Base-by-base conservation (phyloP, 2,329 filamentous ascomycete genomes). In the Trichocomaceae sp. region DNA sequence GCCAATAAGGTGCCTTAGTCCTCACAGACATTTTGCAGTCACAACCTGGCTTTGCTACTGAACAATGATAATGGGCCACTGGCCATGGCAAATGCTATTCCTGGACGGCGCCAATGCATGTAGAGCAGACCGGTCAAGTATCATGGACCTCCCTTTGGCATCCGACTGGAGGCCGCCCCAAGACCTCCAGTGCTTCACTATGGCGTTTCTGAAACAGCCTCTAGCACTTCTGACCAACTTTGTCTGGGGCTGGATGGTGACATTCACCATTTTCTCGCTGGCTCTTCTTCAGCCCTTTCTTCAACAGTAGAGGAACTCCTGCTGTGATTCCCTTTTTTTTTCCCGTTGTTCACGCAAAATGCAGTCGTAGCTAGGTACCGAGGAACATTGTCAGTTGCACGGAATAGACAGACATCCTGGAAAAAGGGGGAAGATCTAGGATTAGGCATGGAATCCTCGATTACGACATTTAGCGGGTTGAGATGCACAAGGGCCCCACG, bases 401-500 rank as follows among this genome's bases (percentile, higher is more conserved):
- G 10, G 7, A 51, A 35, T n/a, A 37, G 17, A 47, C 7, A 26
- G 22, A 23, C 22, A 31, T 15, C 23, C 10, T 13, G 23, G 26
- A 13, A n/a, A 26, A 31, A 29, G 23, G 10, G 12, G 29, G 33
- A 42, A 48, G 39, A 51, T 17, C 41, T 31, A n/a, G 52, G 33
- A 46, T 17, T 13, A 47, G 46, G 41, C 46, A 56, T 56, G 54
- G 50, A 50, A 52, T 37, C 39, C 53, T 52, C 50, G 44, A 56
- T 57, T 42, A 59, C 57, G 23, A 60, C 49, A 22, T 31, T 54
- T 48, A 61, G 61, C 39, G 61, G 63, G 37, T 58, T 61, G 45
- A 58, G 61, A 60, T 66, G 63, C 52, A 63, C 62, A 39, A 63
- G 62, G 52, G 51, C 64, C 33, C 58, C 56, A 46, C 60, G 60